Base-by-base conservation (phyloP, 805 yeast species). In the Saccharomyces paradoxus region DNA sequence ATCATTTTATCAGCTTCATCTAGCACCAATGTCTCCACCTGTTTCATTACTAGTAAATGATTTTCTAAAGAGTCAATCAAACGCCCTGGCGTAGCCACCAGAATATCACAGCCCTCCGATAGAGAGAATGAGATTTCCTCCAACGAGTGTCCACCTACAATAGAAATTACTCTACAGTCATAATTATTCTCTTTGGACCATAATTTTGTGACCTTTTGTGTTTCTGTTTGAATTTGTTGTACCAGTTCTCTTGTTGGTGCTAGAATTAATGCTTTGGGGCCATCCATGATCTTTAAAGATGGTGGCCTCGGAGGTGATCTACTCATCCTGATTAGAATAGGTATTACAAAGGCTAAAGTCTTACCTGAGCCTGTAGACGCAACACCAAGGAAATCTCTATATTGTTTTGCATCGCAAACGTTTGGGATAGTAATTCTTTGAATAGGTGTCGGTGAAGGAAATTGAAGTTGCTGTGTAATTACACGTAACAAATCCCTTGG, bases 291-390 rank as follows among this genome's bases (percentile, higher is more conserved):
- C 55, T 74, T 76, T 37, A 80, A 76, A 14, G 65, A 57, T n/a
- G 73, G 77, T 54, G 77, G 79, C 27, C 81, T 61, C 21, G 74
- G 65, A 0, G 82, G 81, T 46, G 73, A 69, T 63, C 68, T 78
- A 71, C 70, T 58, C 14, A 86, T 72, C 58, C 81, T 82, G 1
- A 81, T 67, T 9, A 87, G 64, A 51, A 89, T 70, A 0, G 99
- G 98, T 1, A 92, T 69, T 10, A 87, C 67, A 69, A 84, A 92
- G 1, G 95, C 86, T 12, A 91, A 74, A 0, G 99, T 92, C 66
- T 94, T 92, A 62, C 99, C 99, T 1, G 96, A 87, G 12, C 99
- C 99, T 0, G 99, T 92, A 60, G 90, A 90, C 0, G 98, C 97
- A n/a, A 91, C 80, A 13, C 96, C 98, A 22, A 91, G 76, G 1